These are phyloP conservation scores for Conoideocrella luteorostrata DNA, from an alignment of 2,329 filamentous ascomycete species.

Conservation along the genomic window DNA sequence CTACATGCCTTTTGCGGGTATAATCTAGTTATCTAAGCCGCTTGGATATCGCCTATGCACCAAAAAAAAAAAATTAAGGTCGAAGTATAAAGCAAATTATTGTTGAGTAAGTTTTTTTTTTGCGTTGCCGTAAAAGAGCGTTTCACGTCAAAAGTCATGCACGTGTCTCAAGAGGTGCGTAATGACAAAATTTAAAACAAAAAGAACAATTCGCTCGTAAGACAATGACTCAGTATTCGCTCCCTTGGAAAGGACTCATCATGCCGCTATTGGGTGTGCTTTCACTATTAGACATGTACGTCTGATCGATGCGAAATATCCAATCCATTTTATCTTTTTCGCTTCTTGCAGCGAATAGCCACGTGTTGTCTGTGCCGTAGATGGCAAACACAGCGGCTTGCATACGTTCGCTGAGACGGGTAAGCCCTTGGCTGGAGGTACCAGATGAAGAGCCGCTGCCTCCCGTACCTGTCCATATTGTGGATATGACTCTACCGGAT, in stretches of 20 bases:
- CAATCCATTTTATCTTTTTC: slow-evolving; percentile 94
- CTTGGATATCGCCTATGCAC: slow-evolving; percentile 2
- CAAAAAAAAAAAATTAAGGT: neutral
- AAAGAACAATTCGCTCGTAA: neutral
- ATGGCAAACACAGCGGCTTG: slow-evolving; percentile 82
- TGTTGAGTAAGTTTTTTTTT: too few relatives aligned
- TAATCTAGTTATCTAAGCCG: slow-evolving; percentile 6
- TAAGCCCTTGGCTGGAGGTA: slow-evolving; percentile 33
- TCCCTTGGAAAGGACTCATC: slow-evolving; percentile 26
- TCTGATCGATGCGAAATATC: slow-evolving; percentile 92
- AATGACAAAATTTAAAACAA: neutral
- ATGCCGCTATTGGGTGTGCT: slow-evolving; percentile 32
- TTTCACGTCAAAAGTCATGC: neutral
- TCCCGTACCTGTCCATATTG: slow-evolving; percentile 45
- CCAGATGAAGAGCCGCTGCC: slow-evolving; percentile 20
- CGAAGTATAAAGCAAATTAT: neutral
- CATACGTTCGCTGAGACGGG: slow-evolving; percentile 50
- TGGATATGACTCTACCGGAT: slow-evolving; percentile 48
- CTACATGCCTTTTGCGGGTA: slow-evolving; percentile 4
- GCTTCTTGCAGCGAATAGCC: slow-evolving; percentile 83
- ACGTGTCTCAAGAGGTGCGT: neutral
- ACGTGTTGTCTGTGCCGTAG: slow-evolving; percentile 91
- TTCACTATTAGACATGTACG: slow-evolving; percentile 46
- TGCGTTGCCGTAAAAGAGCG: neutral
- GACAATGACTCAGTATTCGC: slow-evolving; percentile 20